These are phyloP conservation scores for Eutrema japonicum DNA, from an alignment of 345 rosid genomes.

Conservation along the genomic window DNA sequence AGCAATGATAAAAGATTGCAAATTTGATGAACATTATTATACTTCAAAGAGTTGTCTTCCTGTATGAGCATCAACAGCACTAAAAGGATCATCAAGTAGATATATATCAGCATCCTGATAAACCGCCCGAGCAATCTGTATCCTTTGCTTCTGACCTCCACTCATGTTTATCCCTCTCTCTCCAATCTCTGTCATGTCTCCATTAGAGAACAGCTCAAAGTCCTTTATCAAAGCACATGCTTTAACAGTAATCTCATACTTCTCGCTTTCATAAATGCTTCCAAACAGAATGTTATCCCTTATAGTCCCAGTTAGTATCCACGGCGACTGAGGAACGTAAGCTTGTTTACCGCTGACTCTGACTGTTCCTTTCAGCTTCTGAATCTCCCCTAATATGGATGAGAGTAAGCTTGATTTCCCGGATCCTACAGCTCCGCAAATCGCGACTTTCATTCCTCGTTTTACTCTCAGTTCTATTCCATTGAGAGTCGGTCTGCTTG, in stretches of 20 bases:
- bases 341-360: conserved; percentile 83
- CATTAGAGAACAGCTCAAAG: conserved; percentile 74
- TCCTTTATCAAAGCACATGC: conserved; percentile 86
- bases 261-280: conserved; percentile 53
- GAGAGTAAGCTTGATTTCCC: conserved; percentile 93
- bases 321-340: conserved; percentile 85
- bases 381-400: conserved; percentile 76
- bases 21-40: conserved; percentile 11
- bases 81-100: conserved; percentile 92
- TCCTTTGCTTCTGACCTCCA: conserved; percentile 97
- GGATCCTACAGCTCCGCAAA: conserved; percentile 87
- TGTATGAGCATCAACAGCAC: conserved; percentile 97
- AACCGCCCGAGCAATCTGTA: conserved; percentile 91
- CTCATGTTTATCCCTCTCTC: conserved; percentile 98
- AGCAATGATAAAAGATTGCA: conserved; percentile 5
- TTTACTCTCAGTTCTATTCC: conserved; percentile 64
- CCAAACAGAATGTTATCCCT: conserved; percentile 90
- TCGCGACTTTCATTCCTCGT: conserved; percentile 86
- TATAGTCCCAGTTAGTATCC: conserved; percentile 87
- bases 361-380: conserved; percentile 68
- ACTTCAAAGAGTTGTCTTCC: conserved; percentile 88
- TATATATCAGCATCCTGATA: conserved; percentile 93
- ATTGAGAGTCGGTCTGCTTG: conserved; percentile 58
- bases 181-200: conserved; percentile 91
- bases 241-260: conserved; percentile 64